A percentile compares a stretch with the other conserved stretches of the same genome.
phyloP scores from a whole-genome alignment of 2,329 filamentous ascomycete genomes.

The Colletotrichum cuscutae region DNA sequence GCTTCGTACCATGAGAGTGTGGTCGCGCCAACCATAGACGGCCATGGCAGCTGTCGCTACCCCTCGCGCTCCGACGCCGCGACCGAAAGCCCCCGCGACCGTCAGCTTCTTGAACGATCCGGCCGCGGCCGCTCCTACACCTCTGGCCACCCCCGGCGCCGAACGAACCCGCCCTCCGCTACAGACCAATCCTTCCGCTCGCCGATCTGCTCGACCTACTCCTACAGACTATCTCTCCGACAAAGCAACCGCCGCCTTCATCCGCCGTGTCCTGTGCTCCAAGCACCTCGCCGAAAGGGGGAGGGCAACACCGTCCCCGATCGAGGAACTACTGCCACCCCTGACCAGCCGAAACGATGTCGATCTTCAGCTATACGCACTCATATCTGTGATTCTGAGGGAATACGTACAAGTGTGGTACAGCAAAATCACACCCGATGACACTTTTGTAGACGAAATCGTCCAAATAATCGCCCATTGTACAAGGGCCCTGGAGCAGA shows the following conservation, averaged over 20 bases:
- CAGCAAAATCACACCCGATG: slow-evolving; percentile 88
- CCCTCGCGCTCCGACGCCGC: slow-evolving; percentile 37
- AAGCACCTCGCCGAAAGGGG: slow-evolving; percentile 72
- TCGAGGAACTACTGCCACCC: slow-evolving; percentile 87
- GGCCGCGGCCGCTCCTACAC: slow-evolving; percentile 23
- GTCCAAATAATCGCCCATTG: slow-evolving; percentile 93
- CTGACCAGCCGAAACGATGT: slow-evolving; percentile 95
- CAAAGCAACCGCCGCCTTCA: slow-evolving; percentile 80
- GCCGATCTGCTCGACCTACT: slow-evolving; percentile 46
- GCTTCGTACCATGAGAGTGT: slow-evolving; percentile 25
- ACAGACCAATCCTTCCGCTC: slow-evolving; percentile 18
- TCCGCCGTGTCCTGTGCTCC: slow-evolving; percentile 86
- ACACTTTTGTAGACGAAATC: slow-evolving; percentile 87
- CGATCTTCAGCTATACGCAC: slow-evolving; percentile 91
- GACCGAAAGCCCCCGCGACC: slow-evolving; percentile 35
- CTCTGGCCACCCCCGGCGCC: slow-evolving; percentile 33
- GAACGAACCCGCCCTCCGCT: slow-evolving; percentile 41
- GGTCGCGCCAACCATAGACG: slow-evolving; percentile 20
- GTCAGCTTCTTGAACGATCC: slow-evolving; percentile 29
- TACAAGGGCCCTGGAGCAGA: slow-evolving; percentile 86
- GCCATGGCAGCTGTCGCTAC: slow-evolving; percentile 39
- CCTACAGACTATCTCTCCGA: slow-evolving; percentile 72
- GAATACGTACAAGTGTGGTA: slow-evolving; percentile 97
- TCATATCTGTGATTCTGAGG: slow-evolving; percentile 88
- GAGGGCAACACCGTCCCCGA: slow-evolving; percentile 62